Percentiles rank a stretch among this genome's conserved stretches.
Conservation (phyloP, 2,329 filamentous ascomycete genomes). For the Metarhizium anisopliae region DNA sequence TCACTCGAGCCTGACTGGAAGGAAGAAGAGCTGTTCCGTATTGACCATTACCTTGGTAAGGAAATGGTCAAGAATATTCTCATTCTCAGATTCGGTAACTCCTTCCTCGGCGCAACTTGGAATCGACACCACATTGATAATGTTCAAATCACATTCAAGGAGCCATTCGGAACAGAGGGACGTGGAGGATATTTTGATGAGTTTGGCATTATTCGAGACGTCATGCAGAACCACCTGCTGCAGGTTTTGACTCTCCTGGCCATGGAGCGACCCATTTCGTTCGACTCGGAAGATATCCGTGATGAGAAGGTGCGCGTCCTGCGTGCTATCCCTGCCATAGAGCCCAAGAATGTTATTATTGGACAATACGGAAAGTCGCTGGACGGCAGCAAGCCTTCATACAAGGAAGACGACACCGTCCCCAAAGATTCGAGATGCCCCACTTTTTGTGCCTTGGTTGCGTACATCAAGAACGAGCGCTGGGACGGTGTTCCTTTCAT, state of each 20-base stretch:
- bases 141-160: constrained; percentile 98
- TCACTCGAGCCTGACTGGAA: constrained; percentile 96
- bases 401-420: constrained; percentile 98
- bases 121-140: constrained; percentile 99
- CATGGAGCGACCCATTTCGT: constrained; percentile 97
- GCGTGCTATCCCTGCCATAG: constrained; percentile 84
- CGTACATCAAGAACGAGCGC: constrained; percentile 98
- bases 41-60: constrained; percentile 98
- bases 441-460: constrained; percentile 94
- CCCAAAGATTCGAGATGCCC: constrained; percentile 96
- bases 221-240: constrained; percentile 99
- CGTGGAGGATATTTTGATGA: constrained; percentile 98
- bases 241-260: constrained; percentile 93
- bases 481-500: constrained; percentile 99
- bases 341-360: constrained; percentile 99
- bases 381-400: constrained; percentile 91
- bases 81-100: constrained; percentile 95
- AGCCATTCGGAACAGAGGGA: constrained; percentile 96
- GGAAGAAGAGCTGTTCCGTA: constrained; percentile 97
- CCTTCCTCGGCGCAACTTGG: constrained; percentile 97
- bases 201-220: constrained; percentile 98
- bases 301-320: constrained; percentile 98
- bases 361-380: constrained; percentile 96
- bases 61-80: constrained; percentile 99
- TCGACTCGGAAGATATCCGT: constrained; percentile 95